These are phyloP conservation scores for Avicennia marina DNA, from an alignment of 257 asterid genomes.

Conservation along the genomic window DNA sequence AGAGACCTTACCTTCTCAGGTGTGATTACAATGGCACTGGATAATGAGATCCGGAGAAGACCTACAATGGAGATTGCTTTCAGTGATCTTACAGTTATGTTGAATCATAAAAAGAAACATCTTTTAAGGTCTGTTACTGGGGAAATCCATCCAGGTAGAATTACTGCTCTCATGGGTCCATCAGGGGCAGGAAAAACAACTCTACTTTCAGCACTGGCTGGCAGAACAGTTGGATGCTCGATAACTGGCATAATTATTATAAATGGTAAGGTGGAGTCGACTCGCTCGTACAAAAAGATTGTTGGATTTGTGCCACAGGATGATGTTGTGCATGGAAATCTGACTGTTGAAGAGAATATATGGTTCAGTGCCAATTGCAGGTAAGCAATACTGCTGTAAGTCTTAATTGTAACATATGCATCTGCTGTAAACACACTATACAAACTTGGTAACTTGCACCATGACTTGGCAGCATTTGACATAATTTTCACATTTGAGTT, in stretches of 20 bases:
- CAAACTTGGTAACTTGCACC: no score
- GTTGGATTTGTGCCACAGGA: conserved; percentile 97
- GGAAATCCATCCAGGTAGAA: conserved; percentile 71
- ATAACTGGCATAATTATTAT: conserved; percentile 59
- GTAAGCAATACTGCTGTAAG: conserved; percentile 42
- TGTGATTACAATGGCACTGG: conserved; percentile 59
- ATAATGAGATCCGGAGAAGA: conserved; percentile 41
- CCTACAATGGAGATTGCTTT: conserved; percentile 67
- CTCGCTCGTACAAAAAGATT: conserved; percentile 71
- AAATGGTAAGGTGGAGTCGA: conserved; percentile 64
- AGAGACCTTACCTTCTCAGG: conserved; percentile 53
- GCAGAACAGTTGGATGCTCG: conserved; percentile 80
- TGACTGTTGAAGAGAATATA: conserved; percentile 94
- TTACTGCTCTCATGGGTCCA: conserved; percentile 98
- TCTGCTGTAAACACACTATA: no score
- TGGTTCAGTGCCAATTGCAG: conserved; percentile 99
- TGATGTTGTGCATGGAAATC: conserved; percentile 91
- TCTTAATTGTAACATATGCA: no score
- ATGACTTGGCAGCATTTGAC: no score
- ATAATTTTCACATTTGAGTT: no score
- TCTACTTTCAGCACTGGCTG: conserved; percentile 89
- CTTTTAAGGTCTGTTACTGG: conserved; percentile 78
- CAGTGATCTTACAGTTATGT: conserved; percentile 64
- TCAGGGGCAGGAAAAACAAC: conserved; percentile 99
- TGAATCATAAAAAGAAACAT: conserved; percentile 64